Base-by-base conservation (phyloP, 192 early-diverging fungal genomes). In the Chytriomyces sp. region DNA sequence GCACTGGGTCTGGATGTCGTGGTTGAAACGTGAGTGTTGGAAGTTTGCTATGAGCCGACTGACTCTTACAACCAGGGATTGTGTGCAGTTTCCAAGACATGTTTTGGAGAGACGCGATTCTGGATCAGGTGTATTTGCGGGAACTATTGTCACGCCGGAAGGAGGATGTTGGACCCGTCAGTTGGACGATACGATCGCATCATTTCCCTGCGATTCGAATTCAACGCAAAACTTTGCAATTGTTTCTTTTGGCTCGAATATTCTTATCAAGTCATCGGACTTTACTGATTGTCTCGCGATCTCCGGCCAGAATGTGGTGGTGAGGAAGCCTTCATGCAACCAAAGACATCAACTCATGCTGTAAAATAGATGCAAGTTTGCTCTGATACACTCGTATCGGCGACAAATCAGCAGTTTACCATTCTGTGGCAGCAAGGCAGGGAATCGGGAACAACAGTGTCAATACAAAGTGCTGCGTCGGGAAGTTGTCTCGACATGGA, bases 401-500 rank as follows among this genome's bases (percentile, higher is more conserved):
- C 57, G 39, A 70, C 57, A 30, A 59, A 34, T 38, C 68, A 70
- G 31, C 5, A 39, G 25, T 70, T 70, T 26, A 54, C 10, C 14
- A 10, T 22, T 49, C 44, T 3, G 44, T 49, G 44, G 28, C n/a
- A 26, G 26, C 38, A 40, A 14, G 41, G n/a, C 36, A 40, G 30
- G 7, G 31, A 22, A 22, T 49, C 44, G 44, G 30, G 2, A 59
- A 10, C 33, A 5, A 30, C 26, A 8, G 32, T 33, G 4, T 37
- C 68, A 4, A 33, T 70, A 59, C 56, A 57, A 25, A 70, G 37
- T 38, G 36, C 37, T 17, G 31, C 37, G 7, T 70, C 68, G 10
- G 68, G 68, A 2, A 36, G 38, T 54, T 70, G 68, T 31, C 22
- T 70, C 32, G 68, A 70, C 41, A 37, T 59, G 38, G 53, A 31